A percentile compares a stretch with the other conserved stretches of the same genome.
phyloP scores from a whole-genome alignment of 441 rosid genomes.

The Pelargonium australe region DNA sequence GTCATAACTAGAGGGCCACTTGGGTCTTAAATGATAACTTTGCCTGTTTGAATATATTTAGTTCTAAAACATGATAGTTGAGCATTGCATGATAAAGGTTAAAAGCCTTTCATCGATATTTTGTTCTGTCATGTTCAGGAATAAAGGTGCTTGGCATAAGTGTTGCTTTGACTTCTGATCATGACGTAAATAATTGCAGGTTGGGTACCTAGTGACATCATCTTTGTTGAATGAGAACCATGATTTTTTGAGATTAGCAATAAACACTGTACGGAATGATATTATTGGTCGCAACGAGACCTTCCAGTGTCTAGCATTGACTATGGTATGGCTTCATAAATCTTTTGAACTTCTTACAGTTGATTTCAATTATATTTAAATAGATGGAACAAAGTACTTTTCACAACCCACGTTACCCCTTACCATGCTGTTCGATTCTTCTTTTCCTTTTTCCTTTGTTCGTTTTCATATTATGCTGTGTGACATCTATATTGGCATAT shows the following conservation, averaged over 20 bases:
- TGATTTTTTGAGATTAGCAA: conserved; percentile 92
- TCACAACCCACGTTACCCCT: background rate
- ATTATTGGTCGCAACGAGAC: conserved; percentile 98
- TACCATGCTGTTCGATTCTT: background rate
- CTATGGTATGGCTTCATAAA: conserved; percentile 58
- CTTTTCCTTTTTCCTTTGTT: background rate
- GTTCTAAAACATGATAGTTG: background rate
- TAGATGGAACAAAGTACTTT: no score
- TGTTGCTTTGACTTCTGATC: conserved; percentile 12
- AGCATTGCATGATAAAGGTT: background rate
- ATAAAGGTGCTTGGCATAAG: background rate
- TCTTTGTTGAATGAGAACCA: conserved; percentile 97
- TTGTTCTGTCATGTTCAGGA: conserved; percentile 2
- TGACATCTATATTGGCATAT: background rate
- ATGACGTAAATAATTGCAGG: conserved; percentile 51
- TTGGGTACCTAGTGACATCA: conserved; percentile 92
- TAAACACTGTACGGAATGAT: conserved; percentile 92
- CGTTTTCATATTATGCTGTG: background rate
- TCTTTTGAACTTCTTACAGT: conserved; percentile 3
- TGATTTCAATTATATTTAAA: background rate
- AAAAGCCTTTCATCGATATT: background rate
- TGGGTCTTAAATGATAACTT: background rate
- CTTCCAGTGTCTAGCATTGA: conserved; percentile 96
- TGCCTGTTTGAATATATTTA: background rate
- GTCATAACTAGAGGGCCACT: background rate